Conservation (phyloP, 108 stramenopile species). For the Skeletonema grethae region DNA sequence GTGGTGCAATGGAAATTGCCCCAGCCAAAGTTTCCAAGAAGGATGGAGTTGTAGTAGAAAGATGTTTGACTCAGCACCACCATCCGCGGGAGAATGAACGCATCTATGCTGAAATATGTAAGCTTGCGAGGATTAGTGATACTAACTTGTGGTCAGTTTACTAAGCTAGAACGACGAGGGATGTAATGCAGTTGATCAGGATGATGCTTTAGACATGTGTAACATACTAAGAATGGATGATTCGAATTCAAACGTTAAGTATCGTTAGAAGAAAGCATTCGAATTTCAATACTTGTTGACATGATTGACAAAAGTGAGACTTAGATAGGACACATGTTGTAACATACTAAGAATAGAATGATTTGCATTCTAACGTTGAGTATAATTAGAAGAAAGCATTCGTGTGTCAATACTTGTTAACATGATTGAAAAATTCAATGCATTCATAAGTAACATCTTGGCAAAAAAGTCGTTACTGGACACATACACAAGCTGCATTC, state of each 20-base stretch:
- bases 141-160: slow-evolving; percentile 14
- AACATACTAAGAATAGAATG: no score
- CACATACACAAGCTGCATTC: background rate
- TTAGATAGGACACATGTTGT: no score
- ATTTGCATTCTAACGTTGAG: no score
- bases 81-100: slow-evolving; percentile 18
- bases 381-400: no score
- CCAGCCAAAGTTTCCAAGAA: background rate
- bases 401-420: no score
- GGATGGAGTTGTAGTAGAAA: background rate
- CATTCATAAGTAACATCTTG: background rate
- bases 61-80: slow-evolving; percentile 31
- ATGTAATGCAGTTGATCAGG: background rate
- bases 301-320: no score
- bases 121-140: slow-evolving; percentile 11
- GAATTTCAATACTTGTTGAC: no score
- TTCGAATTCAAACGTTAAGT: no score
- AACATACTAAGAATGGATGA: no score
- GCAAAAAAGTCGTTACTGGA: background rate
- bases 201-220: no score
- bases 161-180: background rate
- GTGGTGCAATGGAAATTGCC: slow-evolving; percentile 8
- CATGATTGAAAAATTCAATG: background rate
- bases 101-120: slow-evolving; percentile 13
- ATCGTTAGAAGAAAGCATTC: no score